phyloP scores from a whole-genome alignment of 495 filamentous ascomycete genomes.

The Daldinia vernicosa region DNA sequence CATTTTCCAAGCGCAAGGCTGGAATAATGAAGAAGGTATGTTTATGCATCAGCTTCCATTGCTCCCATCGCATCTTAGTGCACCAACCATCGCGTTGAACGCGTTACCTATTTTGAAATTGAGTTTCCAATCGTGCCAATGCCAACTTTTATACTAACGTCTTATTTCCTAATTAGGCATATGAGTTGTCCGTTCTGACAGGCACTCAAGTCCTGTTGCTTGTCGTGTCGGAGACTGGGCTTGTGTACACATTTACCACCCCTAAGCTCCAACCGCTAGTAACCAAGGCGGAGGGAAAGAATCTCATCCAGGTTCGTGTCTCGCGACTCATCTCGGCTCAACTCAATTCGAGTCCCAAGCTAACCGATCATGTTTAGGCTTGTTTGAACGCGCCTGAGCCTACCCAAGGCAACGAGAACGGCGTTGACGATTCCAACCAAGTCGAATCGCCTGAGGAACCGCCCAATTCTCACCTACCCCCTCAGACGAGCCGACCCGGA shows the following conservation, averaged over 20 bases:
- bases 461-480: slow-evolving; percentile 65
- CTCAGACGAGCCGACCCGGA: slow-evolving; percentile 59
- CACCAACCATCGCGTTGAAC: slow-evolving; percentile 37
- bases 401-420: slow-evolving; percentile 85
- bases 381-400: slow-evolving; percentile 97
- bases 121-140: slow-evolving; percentile 26
- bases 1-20: slow-evolving; percentile 99
- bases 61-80: slow-evolving; percentile 14
- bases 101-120: slow-evolving; percentile 34
- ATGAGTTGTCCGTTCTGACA: slow-evolving; percentile 96
- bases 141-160: slow-evolving; percentile 27
- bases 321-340: slow-evolving; percentile 9
- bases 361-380: slow-evolving; percentile 65
- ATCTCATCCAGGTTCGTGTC: slow-evolving; percentile 90
- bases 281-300: slow-evolving; percentile 99
- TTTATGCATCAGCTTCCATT: slow-evolving; percentile 28
- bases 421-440: slow-evolving; percentile 75
- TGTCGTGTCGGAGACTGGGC: slow-evolving; percentile 96
- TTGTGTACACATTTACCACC: slow-evolving; percentile 99
- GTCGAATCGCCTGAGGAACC: slow-evolving; percentile 73
- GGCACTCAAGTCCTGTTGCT: slow-evolving; percentile 97
- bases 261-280: slow-evolving; percentile 98
- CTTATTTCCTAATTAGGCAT: slow-evolving; percentile 69
- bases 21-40: slow-evolving; percentile 99
- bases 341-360: slow-evolving; percentile 1